These are phyloP conservation scores for Metarhizium humberi DNA, from an alignment of 2,329 filamentous ascomycete species.

Conservation along the genomic window DNA sequence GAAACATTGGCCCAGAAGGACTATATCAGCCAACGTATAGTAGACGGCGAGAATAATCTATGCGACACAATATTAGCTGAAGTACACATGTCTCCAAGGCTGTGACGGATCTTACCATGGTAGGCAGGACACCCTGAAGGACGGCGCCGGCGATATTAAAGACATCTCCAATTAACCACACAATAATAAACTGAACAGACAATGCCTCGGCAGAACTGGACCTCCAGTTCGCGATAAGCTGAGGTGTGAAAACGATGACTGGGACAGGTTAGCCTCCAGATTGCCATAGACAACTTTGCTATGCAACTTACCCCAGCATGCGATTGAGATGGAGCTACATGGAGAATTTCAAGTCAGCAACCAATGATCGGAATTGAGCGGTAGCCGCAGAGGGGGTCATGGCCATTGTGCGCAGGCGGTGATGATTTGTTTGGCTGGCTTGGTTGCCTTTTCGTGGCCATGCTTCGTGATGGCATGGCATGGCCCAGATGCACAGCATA, in stretches of 20 bases:
- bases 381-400: too few relatives aligned
- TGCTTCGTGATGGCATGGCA: neutral
- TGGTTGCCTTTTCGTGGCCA: neutral
- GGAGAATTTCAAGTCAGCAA: neutral
- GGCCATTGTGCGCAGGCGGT: neutral
- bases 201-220: conserved; percentile 78
- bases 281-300: neutral
- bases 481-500: neutral
- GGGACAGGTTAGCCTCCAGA: neutral
- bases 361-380: conserved; percentile 5
- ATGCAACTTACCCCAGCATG: conserved; percentile 59
- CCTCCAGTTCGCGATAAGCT: conserved; percentile 92
- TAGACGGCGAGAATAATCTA: conserved; percentile 85
- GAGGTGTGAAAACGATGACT: conserved; percentile 92
- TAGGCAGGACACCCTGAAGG: conserved; percentile 82
- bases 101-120: conserved; percentile 53
- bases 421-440: neutral
- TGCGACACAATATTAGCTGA: neutral
- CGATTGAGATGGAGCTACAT: conserved; percentile 80
- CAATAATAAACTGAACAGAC: conserved; percentile 81
- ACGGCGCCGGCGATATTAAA: conserved; percentile 95
- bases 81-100: neutral
- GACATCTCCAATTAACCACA: conserved; percentile 90
- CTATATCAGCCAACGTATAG: conserved; percentile 85
- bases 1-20: conserved; percentile 82